Evolutionary conservation across 306 rosid genomes (phyloP), one percentile per base, ranked within the genome.

Genomic region (Hippophae gyantsensis): DNA sequence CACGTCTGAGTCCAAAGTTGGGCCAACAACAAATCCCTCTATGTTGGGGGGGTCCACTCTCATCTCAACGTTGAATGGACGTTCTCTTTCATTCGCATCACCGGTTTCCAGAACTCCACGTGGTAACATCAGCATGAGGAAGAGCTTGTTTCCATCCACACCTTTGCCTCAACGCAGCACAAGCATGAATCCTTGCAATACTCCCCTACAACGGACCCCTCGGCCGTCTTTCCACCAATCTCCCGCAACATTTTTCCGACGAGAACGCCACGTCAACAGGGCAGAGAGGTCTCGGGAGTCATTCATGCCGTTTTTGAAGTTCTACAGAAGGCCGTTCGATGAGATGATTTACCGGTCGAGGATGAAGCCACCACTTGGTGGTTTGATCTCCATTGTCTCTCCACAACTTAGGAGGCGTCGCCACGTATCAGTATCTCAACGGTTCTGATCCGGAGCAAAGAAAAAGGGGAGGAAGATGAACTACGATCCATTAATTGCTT

Each of bases 321-420:
- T 86, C 65, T 75, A 90, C 74, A 57, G 94, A 23, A 75, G 86
- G 69, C 94, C 94, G 43, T 90, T 86, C 72, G 95, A 90, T 11
- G 97, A 90, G 78, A 86, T 90, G 95, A 59, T 86, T 0, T 90
- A 90, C 67, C 65, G 97, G 84, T 84, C 97, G 52, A 90, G 86
- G 88, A 90, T 90, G 97, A 55, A 88, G 77, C 95, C 97, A 58
- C 97, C 97, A 60, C 94, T 87, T 0, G 99, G 99, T 3, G 99
- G 99, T 27, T 85, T 92, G 43, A 82, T 92, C 69, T 93, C 99
- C 75, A 89, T 88, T 14, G 97, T 86, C 43, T 85, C 96, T 10
- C 96, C 95, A 0, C 88, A 92, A 10, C n/a, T 85, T 7, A 74
- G 87, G 68, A 74, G 87, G 68, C 86, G 96, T 10, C 93, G 93